Base-by-base conservation (phyloP, 2,329 filamentous ascomycete genomes). In the Colletotrichum chlorophyti region DNA sequence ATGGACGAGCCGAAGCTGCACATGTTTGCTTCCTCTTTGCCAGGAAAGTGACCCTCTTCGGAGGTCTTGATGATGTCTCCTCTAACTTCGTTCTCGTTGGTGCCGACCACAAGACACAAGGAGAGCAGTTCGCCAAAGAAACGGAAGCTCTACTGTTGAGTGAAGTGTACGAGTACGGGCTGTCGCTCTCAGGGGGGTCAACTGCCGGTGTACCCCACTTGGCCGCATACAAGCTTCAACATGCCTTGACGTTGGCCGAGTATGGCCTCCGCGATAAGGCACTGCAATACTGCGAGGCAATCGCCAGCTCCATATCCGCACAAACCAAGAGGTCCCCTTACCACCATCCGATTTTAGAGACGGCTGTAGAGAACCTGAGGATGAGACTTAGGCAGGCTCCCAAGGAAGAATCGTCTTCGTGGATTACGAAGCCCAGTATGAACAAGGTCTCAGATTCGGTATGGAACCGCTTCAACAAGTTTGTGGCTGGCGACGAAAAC, bases 1-100 rank as follows among this genome's bases (percentile, higher is more conserved):
- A 99, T 71, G 91, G 91, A 32, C 85, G 96, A 60, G 86, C 90
- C 10, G 94, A 98, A 72, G 96, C 96, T 17, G 93, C 94, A 21
- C 95, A 98, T 64, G 89, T 95, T 42, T 99, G 96, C 78, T 97
- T 90, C 76, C 80, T 99, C 15, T 96, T 99, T 70, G 91, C 92
- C 11, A 84, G 90, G 40, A 81, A 79, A 21, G 77, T 84, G 17
- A 83, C 88, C 1, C 78, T 92, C 8, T 91, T 97, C 69, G 89
- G 90, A 43, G 95, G 94, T 4, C 78, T 90, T 7, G 93, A 98
- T 70, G 94, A 99, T 66, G 81, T 88, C 1, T 85, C 86, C 41
- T 83, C 89, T 3, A 87, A 89, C 66, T 89, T 98, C 65, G 90
- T 95, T 6, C 83, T 98, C 7, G 79, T 99, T 19, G 94, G 95